Evolutionary conservation across 2,329 filamentous ascomycete genomes (phyloP).

Genomic region (Claviceps pazoutovae): DNA sequence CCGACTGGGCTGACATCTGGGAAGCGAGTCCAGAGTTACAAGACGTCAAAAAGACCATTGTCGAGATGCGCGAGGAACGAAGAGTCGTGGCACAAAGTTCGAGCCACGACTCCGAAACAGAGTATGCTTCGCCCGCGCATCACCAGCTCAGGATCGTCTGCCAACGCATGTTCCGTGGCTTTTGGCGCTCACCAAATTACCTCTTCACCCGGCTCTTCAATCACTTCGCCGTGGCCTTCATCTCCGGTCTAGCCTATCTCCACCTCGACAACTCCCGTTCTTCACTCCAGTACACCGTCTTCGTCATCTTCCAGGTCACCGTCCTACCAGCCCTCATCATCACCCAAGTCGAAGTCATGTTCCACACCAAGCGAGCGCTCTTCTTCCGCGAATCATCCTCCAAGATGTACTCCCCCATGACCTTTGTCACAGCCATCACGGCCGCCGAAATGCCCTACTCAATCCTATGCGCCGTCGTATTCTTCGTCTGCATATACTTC

Average conservation of each 20-base stretch:
- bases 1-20: conserved; percentile 75
- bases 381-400: conserved; percentile 77
- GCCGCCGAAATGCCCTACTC: conserved; percentile 75
- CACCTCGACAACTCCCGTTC: conserved; percentile 62
- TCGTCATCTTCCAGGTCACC: conserved; percentile 81
- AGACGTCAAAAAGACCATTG: conserved; percentile 51
- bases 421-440: conserved; percentile 67
- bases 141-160: conserved; percentile 70
- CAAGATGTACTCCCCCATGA: conserved; percentile 73
- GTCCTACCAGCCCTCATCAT: conserved; percentile 75
- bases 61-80: conserved; percentile 49
- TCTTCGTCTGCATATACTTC: conserved; percentile 77
- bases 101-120: conserved; percentile 46
- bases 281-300: conserved; percentile 73
- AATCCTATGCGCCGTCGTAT: conserved; percentile 62
- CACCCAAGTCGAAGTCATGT: conserved; percentile 68
- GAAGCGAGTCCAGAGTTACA: conserved; percentile 56
- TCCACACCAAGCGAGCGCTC: conserved; percentile 63
- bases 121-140: conserved; percentile 68
- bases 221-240: conserved; percentile 62
- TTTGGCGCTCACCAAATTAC: conserved; percentile 81
- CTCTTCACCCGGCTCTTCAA: conserved; percentile 79
- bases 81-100: conserved; percentile 23
- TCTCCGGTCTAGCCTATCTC: conserved; percentile 69
- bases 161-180: conserved; percentile 59